Conservation (phyloP, 1,284 basidiomycete genomes). For the Sphagnurus paluster region DNA sequence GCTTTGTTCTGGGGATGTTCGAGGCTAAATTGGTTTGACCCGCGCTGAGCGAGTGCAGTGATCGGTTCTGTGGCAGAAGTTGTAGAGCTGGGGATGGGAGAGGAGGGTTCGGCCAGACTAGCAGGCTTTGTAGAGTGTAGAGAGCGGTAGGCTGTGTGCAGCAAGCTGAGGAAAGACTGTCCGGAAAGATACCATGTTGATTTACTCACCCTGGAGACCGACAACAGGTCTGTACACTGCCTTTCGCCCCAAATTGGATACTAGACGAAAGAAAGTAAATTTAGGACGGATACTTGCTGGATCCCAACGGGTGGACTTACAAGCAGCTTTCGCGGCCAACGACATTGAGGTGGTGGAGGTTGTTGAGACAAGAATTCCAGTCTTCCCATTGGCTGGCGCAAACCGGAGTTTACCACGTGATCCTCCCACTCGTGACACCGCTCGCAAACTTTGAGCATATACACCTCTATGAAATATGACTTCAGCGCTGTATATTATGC, state of each 20-base stretch:
- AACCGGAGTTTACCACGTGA: constrained; percentile 23
- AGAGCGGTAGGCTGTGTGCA: constrained; percentile 46
- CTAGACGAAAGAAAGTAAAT: constrained; percentile 28
- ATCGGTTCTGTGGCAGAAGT: constrained; percentile 54
- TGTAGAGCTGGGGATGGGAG: constrained; percentile 39
- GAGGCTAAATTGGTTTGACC: constrained; percentile 83
- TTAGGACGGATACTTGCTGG: neutral
- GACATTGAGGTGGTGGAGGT: constrained; percentile 43
- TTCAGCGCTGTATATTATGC: neutral
- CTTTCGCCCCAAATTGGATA: constrained; percentile 43
- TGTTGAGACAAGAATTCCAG: constrained; percentile 19
- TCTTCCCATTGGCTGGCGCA: constrained; percentile 25
- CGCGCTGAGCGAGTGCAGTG: constrained; percentile 69
- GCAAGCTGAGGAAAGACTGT: constrained; percentile 6
- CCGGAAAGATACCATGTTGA: neutral
- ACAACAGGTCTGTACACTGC: constrained; percentile 46
- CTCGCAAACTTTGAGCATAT: too few relatives aligned
- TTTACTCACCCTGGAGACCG: constrained; percentile 43
- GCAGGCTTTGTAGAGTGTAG: constrained; percentile 53
- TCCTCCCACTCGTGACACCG: neutral
- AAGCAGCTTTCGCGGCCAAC: constrained; percentile 48
- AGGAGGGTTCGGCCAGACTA: constrained; percentile 34
- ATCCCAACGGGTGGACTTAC: constrained; percentile 29
- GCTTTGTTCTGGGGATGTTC: constrained; percentile 89
- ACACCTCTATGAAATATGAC: too few relatives aligned